Evolutionary conservation across 2,329 filamentous ascomycete genomes (phyloP).

Genomic region (Byssoonygena ceratinophila): DNA sequence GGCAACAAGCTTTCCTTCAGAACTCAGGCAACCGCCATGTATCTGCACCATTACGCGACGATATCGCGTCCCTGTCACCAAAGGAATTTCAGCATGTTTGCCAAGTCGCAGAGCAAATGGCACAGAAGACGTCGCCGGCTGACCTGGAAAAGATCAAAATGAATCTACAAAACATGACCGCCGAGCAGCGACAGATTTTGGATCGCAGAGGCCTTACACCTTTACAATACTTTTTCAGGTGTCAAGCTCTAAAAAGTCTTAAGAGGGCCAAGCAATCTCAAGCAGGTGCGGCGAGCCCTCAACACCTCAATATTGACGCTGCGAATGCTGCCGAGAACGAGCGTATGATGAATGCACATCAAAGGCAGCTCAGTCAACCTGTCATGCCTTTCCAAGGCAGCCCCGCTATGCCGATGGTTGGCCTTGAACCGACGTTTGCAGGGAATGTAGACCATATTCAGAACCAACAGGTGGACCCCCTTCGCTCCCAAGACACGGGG

Average conservation of each 20-base stretch:
- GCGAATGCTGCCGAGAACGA: conserved; percentile 26
- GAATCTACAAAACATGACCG: conserved; percentile 38
- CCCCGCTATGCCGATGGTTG: conserved; percentile 26
- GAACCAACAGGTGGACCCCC: conserved; percentile 51
- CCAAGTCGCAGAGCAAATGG: conserved; percentile 39
- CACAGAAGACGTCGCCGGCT: conserved; percentile 35
- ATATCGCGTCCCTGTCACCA: conserved; percentile 29
- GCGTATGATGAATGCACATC: conserved; percentile 29
- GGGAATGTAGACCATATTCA: conserved; percentile 46
- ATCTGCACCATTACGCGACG: conserved; percentile 24
- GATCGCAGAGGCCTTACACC: conserved; percentile 40
- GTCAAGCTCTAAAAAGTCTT: conserved; percentile 38
- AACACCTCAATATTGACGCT: conserved; percentile 24
- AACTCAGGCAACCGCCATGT: conserved; percentile 26
- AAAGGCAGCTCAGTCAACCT: conserved; percentile 34
- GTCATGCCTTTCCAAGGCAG: conserved; percentile 27
- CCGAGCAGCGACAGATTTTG: conserved; percentile 40
- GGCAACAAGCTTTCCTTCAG: conserved; percentile 21
- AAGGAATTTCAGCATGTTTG: conserved; percentile 38
- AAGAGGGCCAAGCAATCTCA: conserved; percentile 28
- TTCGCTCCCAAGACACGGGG: conserved; percentile 51
- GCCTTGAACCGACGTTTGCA: conserved; percentile 30
- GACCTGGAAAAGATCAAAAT: conserved; percentile 41
- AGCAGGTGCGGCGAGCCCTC: conserved; percentile 24
- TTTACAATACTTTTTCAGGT: conserved; percentile 42